These are phyloP conservation scores for Naematelia aurantialba DNA, from an alignment of 768 basidiomycete species.

Conservation along the genomic window DNA sequence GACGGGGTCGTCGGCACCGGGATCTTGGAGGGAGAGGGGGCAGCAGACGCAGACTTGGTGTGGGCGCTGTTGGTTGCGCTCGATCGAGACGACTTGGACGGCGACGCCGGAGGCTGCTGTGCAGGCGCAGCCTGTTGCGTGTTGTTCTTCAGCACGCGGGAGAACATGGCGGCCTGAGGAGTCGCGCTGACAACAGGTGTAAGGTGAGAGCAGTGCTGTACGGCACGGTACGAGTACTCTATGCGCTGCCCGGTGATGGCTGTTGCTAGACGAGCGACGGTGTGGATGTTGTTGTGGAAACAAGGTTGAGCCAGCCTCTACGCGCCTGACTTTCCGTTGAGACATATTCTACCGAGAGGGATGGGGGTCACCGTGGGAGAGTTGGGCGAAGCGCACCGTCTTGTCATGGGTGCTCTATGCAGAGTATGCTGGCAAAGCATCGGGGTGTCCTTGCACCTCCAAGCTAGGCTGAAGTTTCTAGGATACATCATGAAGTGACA, in stretches of 20 bases:
- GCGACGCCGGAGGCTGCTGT: slow-evolving; percentile 34
- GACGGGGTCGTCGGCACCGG: slow-evolving; percentile 40
- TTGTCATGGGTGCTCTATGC: neutral
- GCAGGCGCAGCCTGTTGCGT: slow-evolving; percentile 29
- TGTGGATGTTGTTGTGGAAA: neutral
- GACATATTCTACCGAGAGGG: neutral
- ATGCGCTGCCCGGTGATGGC: too few relatives aligned
- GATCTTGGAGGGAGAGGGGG: slow-evolving; percentile 45
- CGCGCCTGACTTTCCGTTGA: neutral
- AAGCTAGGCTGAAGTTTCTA: too few relatives aligned
- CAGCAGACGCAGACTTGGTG: slow-evolving; percentile 22
- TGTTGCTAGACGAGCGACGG: too few relatives aligned
- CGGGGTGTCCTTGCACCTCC: too few relatives aligned
- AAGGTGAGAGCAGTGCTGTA: too few relatives aligned
- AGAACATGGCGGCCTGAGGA: slow-evolving; percentile 37
- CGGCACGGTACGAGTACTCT: too few relatives aligned
- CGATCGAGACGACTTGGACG: slow-evolving; percentile 23
- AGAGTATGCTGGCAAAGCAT: too few relatives aligned
- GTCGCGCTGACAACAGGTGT: neutral
- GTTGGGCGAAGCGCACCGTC: too few relatives aligned
- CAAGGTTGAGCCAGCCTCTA: neutral
- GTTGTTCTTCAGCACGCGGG: slow-evolving; percentile 44
- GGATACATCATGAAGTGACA: too few relatives aligned
- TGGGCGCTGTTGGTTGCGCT: slow-evolving; percentile 19
- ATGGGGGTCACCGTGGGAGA: neutral